These are phyloP conservation scores for Reutealis trisperma DNA, from an alignment of 345 rosid genomes.

Conservation along the genomic window DNA sequence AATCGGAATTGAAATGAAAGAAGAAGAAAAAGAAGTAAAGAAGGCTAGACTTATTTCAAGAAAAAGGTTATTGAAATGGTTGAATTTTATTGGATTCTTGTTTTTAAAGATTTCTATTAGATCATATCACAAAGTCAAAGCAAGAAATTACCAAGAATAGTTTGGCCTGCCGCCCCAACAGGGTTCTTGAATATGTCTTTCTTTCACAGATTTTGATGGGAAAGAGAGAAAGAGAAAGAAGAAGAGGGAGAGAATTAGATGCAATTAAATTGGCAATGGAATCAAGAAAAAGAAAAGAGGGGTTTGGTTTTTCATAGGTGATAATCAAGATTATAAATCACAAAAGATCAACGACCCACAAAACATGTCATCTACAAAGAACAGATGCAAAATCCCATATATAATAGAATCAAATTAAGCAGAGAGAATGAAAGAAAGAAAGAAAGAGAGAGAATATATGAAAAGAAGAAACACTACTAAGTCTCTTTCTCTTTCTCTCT, in stretches of 20 bases:
- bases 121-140: slow-evolving; percentile 36
- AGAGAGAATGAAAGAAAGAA: slow-evolving; percentile 4
- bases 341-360: slow-evolving; percentile 23
- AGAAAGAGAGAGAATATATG: slow-evolving; percentile 24
- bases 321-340: slow-evolving; percentile 7
- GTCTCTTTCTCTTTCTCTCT: neutral
- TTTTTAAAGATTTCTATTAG: slow-evolving; percentile 12
- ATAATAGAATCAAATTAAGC: slow-evolving; percentile 26
- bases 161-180: slow-evolving; percentile 12
- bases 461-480: neutral
- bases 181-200: neutral
- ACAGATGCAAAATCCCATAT: slow-evolving; percentile 23
- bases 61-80: neutral
- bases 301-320: neutral
- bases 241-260: slow-evolving; percentile 47
- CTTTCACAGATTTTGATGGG: slow-evolving; percentile 11
- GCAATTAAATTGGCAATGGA: slow-evolving; percentile 42
- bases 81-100: neutral
- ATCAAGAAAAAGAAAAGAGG: slow-evolving; percentile 30
- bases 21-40: neutral
- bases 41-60: neutral
- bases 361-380: slow-evolving; percentile 21
- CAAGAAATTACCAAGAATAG: neutral
- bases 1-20: neutral
- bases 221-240: slow-evolving; percentile 15